These are phyloP conservation scores for Aureobasidium zeae DNA, from an alignment of 2,329 filamentous ascomycete species.

Conservation along the genomic window DNA sequence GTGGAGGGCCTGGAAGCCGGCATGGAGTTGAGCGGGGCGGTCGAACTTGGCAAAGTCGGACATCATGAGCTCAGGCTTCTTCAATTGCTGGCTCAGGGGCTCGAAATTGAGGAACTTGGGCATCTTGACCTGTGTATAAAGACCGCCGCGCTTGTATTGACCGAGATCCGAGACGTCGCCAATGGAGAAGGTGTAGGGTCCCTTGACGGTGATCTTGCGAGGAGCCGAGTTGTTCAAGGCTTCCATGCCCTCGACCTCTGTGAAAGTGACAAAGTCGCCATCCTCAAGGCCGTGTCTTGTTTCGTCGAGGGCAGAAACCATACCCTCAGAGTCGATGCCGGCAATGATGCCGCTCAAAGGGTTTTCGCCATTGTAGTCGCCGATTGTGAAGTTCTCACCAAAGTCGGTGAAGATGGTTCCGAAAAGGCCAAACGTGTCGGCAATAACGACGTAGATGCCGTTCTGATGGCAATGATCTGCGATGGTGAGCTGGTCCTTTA, in stretches of 20 bases:
- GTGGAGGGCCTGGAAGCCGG: constrained; percentile 87
- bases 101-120: constrained; percentile 89
- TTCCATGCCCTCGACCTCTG: constrained; percentile 88
- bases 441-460: constrained; percentile 78
- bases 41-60: constrained; percentile 98
- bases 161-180: constrained; percentile 84
- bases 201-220: constrained; percentile 86
- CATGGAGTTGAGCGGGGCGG: constrained; percentile 80
- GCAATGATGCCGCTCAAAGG: constrained; percentile 82
- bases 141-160: constrained; percentile 76
- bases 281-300: constrained; percentile 91
- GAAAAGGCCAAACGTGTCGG: constrained; percentile 88
- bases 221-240: constrained; percentile 73
- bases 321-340: constrained; percentile 75
- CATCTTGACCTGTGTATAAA: constrained; percentile 98
- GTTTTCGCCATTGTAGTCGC: constrained; percentile 84
- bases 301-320: constrained; percentile 90
- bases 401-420: constrained; percentile 97
- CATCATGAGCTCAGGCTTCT: constrained; percentile 79
- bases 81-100: constrained; percentile 64
- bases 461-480: constrained; percentile 92
- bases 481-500: constrained; percentile 72
- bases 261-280: constrained; percentile 92
- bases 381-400: constrained; percentile 82
- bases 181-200: constrained; percentile 92